Conservation (phyloP, 257 asterid species). For the Mitragyna speciosa region DNA sequence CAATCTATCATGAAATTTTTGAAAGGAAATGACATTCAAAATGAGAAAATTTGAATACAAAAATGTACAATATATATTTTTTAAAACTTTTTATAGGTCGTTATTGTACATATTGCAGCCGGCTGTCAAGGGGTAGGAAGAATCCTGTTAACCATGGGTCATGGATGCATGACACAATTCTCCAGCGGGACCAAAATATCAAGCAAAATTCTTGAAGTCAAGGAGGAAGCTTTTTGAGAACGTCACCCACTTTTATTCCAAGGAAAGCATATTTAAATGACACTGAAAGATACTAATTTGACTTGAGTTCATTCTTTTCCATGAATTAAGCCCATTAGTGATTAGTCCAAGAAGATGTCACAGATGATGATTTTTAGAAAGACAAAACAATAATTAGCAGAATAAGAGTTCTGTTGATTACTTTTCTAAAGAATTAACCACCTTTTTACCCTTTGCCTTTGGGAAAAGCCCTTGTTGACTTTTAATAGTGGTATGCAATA, state of each 20-base stretch:
- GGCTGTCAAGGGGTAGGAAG: background rate
- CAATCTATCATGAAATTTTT: background rate
- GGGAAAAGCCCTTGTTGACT: background rate
- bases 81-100: background rate
- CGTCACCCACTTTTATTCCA: background rate
- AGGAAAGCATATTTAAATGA: background rate
- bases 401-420: background rate
- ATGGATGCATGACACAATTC: background rate
- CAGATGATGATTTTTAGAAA: background rate
- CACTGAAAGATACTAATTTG: background rate
- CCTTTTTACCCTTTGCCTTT: background rate
- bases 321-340: background rate
- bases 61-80: background rate
- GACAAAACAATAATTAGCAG: background rate
- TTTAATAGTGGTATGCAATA: background rate
- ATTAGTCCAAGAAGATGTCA: background rate
- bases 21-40: background rate
- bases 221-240: background rate
- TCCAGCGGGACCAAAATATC: background rate
- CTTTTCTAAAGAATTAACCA: background rate
- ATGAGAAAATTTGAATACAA: background rate
- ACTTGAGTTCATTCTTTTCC: background rate
- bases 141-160: background rate
- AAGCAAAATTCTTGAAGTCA: conserved; percentile 4
- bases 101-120: background rate